A percentile compares a stretch with the other conserved stretches of the same genome.
Conservation (phyloP, 805 yeast genomes). For the Hyphopichia homilentoma region DNA sequence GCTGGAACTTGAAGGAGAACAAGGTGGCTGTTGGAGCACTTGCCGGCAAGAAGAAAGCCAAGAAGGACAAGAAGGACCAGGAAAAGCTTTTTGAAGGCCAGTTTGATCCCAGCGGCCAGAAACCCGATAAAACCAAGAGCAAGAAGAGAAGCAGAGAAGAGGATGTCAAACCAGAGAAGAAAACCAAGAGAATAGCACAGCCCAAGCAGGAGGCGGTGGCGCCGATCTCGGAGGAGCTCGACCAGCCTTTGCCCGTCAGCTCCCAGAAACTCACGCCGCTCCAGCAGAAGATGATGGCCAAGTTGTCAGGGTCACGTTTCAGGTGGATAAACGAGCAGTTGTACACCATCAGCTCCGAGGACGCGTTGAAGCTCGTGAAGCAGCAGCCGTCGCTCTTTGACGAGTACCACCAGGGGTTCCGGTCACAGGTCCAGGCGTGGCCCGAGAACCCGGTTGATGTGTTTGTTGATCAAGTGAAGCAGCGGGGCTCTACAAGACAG, state of each 20-base stretch:
- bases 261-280: constrained; percentile 64
- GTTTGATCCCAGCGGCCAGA: constrained; percentile 2
- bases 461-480: constrained; percentile 67
- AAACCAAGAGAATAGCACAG: neutral
- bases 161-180: constrained; percentile 4
- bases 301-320: constrained; percentile 90
- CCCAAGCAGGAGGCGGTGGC: constrained; percentile 5
- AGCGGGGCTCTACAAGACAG: constrained; percentile 52
- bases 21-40: constrained; percentile 46
- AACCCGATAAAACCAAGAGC: constrained; percentile 5
- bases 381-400: constrained; percentile 87
- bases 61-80: constrained; percentile 20
- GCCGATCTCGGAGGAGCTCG: constrained; percentile 4
- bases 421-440: constrained; percentile 95
- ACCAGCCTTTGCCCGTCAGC: constrained; percentile 6
- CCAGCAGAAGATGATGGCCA: constrained; percentile 94
- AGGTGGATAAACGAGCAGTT: constrained; percentile 98
- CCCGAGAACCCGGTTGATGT: constrained; percentile 98
- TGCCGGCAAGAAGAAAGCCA: constrained; percentile 21
- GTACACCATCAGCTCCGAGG: constrained; percentile 79
- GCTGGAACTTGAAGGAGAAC: constrained; percentile 67
- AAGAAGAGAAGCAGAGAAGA: constrained; percentile 7
- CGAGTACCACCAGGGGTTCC: constrained; percentile 93
- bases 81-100: constrained; percentile 14
- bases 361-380: constrained; percentile 67